phyloP scores from a whole-genome alignment of 495 filamentous ascomycete species.

The Penicillium antarcticum region DNA sequence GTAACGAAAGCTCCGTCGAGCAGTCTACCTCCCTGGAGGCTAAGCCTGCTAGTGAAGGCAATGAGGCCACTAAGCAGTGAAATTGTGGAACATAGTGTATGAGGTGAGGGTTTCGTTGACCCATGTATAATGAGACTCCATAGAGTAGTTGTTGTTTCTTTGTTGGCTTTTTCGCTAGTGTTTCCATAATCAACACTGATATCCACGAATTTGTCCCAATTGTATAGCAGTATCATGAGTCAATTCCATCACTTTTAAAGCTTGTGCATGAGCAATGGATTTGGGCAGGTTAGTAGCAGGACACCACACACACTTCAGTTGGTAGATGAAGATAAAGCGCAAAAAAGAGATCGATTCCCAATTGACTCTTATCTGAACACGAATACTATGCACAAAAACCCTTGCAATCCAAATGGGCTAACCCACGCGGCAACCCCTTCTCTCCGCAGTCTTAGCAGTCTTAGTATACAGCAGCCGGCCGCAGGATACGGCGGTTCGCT shows the following conservation, averaged over 20 bases:
- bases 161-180: conserved; percentile 12
- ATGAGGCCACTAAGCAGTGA: conserved; percentile 56
- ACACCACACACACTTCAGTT: not conserved
- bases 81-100: conserved; percentile 10
- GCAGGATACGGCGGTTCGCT: conserved; percentile 36
- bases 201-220: not conserved
- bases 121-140: conserved; percentile 28
- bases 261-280: too few species aligned
- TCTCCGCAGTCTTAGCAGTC: conserved; percentile 24
- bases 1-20: conserved; percentile 59
- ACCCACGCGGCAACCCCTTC: conserved; percentile 14
- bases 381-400: conserved; percentile 41
- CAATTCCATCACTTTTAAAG: too few species aligned
- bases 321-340: not conserved
- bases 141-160: conserved; percentile 15
- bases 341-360: conserved; percentile 31
- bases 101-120: conserved; percentile 8
- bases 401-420: conserved; percentile 21
- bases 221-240: too few species aligned
- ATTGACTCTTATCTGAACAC: conserved; percentile 33
- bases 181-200: conserved; percentile 3
- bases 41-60: conserved; percentile 74
- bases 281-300: too few species aligned
- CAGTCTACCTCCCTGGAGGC: conserved; percentile 51
- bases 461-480: conserved; percentile 73